A percentile compares a stretch with the other conserved stretches of the same genome.
These are phyloP conservation scores for Barnettozyma salicaria DNA, from an alignment of 805 yeast genomes.

Conservation along the genomic window DNA sequence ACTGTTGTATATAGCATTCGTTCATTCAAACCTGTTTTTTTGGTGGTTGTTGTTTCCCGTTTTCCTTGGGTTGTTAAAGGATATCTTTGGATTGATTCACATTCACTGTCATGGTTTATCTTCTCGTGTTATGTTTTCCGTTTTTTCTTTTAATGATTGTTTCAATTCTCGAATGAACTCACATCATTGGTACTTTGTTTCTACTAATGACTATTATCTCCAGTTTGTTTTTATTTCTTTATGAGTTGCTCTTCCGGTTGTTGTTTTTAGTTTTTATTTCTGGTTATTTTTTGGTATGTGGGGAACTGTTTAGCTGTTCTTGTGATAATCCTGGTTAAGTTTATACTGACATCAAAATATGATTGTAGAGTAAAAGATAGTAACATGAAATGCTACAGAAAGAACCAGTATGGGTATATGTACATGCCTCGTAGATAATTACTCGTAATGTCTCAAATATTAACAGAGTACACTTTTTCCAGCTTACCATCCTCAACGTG, in stretches of 20 bases:
- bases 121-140: background rate
- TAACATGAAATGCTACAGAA: too few species aligned
- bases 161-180: too few species aligned
- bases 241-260: background rate
- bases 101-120: background rate
- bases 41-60: background rate
- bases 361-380: too few species aligned
- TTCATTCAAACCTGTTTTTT: background rate
- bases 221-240: background rate
- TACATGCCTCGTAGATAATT: too few species aligned
- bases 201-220: too few species aligned
- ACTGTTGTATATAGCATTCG: background rate
- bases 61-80: background rate
- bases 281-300: too few species aligned
- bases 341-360: too few species aligned
- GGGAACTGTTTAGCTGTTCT: too few species aligned
- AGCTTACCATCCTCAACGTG: conserved; percentile 34
- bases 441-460: too few species aligned
- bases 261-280: background rate
- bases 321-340: too few species aligned
- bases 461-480: conserved; percentile 16
- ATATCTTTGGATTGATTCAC: background rate
- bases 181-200: background rate
- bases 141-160: too few species aligned
- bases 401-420: too few species aligned